Evolutionary conservation across 1,139 yeast genomes (phyloP), one percentile per base, ranked within the genome.

Genomic region (Schizosaccharomyces versatilis): DNA sequence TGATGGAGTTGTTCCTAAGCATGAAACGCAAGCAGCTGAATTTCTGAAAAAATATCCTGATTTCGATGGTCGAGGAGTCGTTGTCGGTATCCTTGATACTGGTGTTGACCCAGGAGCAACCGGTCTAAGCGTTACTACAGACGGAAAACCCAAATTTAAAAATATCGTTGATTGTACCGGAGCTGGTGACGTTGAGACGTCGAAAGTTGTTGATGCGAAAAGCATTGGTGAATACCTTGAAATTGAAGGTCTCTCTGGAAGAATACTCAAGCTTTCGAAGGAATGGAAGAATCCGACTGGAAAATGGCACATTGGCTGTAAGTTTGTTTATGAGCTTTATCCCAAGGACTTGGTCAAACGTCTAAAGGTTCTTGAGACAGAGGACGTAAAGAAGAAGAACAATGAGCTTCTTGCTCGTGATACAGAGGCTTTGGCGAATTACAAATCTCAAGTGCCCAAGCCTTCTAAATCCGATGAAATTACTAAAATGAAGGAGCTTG

Each of bases 31-130:
- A 47, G 57, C 56, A 32, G 52, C 41, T 36, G 44, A 52, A 36
- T 57, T 57, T 47, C 24, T 57, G 39, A 53, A 52, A 40, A 47
- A 52, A 32, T 24, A 56, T 39, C 57, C 59, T 14, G 54, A 48
- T 10, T 52, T 36, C 38, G 59, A 57, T 15, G 59, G 59, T 10
- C 55, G 59, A 38, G 58, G 58, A 19, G 53, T 57, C 9, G 52
- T 39, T 19, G 58, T 57, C 6, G 59, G 58, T 9, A 52, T 57
- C 10, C 51, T 57, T 9, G 59, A 57, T 39, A 57, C 59, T 6
- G 59, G 59, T 0, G 55, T 57, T n/a, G 59, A 57, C 49, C 59
- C 59, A 5, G 53, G 54, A 2, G 58, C 59, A 2, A n/a, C 54
- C 3, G 59, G 59, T 3, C 47, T 57, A 10, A 52, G 52, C 10